phyloP scores from a whole-genome alignment of 2,329 filamentous ascomycete genomes.

The Diaporthe batatas region DNA sequence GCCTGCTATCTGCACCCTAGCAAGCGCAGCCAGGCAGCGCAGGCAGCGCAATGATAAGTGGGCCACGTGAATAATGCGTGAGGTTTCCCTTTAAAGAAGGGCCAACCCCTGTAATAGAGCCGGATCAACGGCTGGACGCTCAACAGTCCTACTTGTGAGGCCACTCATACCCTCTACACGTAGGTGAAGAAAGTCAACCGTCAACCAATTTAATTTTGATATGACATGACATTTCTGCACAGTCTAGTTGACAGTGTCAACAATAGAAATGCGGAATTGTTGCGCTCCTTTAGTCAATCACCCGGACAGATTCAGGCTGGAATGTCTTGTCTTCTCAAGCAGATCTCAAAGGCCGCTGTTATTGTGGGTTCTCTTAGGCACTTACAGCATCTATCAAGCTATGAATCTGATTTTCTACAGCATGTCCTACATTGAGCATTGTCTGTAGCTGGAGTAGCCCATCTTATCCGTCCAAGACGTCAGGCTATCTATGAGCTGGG shows the following conservation, averaged over 20 bases:
- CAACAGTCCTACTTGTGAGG: no score
- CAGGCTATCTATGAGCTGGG: background rate
- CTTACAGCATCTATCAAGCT: background rate
- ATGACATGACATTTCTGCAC: no score
- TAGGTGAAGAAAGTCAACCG: no score
- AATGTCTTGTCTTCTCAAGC: background rate
- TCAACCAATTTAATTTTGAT: no score
- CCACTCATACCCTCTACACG: no score
- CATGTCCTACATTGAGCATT: background rate
- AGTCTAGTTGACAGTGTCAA: background rate
- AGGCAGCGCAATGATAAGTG: no score
- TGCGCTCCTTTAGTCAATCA: background rate
- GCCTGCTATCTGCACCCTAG: no score
- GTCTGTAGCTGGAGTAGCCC: background rate
- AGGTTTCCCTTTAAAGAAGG: no score
- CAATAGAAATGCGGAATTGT: background rate
- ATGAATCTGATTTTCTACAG: background rate
- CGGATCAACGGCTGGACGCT: no score
- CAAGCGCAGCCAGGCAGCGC: no score
- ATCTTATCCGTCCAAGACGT: background rate
- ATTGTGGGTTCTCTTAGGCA: background rate
- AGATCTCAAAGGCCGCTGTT: background rate
- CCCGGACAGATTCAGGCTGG: background rate
- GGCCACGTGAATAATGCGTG: no score
- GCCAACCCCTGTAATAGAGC: no score